phyloP scores from a whole-genome alignment of 352 stramenopile genomes.

The Phytophthora tubulina region DNA sequence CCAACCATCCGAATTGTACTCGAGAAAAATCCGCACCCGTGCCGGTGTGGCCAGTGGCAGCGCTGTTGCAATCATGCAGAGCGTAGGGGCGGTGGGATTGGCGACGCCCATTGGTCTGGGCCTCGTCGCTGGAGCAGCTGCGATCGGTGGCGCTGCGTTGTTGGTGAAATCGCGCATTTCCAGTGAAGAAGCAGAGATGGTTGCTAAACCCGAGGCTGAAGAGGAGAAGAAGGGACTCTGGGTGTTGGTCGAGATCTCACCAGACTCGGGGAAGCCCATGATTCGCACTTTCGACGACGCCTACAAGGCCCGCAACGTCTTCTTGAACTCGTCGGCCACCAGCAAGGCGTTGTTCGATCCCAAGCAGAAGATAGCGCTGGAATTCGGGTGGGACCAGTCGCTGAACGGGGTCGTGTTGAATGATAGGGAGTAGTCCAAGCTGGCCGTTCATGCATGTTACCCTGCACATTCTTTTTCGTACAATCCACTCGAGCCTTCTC shows the following conservation, averaged over 20 bases:
- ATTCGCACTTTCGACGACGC: slow-evolving; percentile 25
- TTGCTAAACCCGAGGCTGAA: background rate
- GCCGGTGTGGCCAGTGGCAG: slow-evolving; percentile 52
- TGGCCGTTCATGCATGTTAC: too few species aligned
- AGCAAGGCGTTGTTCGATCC: slow-evolving; percentile 33
- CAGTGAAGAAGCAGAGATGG: background rate
- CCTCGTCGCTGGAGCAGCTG: slow-evolving; percentile 32
- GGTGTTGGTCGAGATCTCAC: slow-evolving; percentile 26
- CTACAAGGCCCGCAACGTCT: slow-evolving; percentile 34
- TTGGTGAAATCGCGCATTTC: slow-evolving; percentile 7
- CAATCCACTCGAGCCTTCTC: too few species aligned
- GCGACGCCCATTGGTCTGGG: slow-evolving; percentile 37
- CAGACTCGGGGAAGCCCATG: slow-evolving; percentile 1
- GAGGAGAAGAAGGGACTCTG: slow-evolving; percentile 17
- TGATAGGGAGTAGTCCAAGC: background rate
- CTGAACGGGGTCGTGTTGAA: slow-evolving; percentile 1
- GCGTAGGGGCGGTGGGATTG: slow-evolving; percentile 55
- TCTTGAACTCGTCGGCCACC: slow-evolving; percentile 21
- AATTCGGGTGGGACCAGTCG: slow-evolving; percentile 18
- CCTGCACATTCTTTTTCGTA: too few species aligned
- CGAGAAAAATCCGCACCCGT: too few species aligned
- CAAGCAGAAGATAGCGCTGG: slow-evolving; percentile 17
- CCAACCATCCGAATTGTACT: too few species aligned
- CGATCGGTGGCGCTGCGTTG: slow-evolving; percentile 22
- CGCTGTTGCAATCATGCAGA: slow-evolving; percentile 56